Base-by-base conservation (phyloP, 2,329 filamentous ascomycete genomes). In the Cytospora schulzeri region DNA sequence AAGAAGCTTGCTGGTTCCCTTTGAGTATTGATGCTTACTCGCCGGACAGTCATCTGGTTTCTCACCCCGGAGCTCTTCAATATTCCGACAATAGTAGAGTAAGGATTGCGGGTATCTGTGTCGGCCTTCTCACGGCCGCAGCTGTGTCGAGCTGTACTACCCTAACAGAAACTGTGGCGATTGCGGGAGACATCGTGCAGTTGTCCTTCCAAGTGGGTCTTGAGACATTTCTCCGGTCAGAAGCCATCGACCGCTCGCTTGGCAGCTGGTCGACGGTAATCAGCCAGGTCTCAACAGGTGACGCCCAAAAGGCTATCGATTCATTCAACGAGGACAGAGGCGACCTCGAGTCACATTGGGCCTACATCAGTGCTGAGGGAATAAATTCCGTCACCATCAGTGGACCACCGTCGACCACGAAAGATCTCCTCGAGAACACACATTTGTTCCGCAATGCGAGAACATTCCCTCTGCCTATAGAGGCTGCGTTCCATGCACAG, bases 251-350 rank as follows among this genome's bases (percentile, higher is more conserved):
- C 33, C 28, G 29, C 28, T 33, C 52, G n/a, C 29, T 22, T 14
- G 52, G 29, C 52, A 55, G 52, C 33, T 55, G 52, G 52, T 29
- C 52, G 12, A 55, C 52, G 4, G 52, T 55, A 8, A 14, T 55
- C 19, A 55, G 29, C 52, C 29, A 55, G 11, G 28, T 55, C 17
- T 29, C 29, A 11, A 7, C 33, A 29, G 6, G 33, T 11, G n/a
- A n/a, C 19, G 52, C 52, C 29, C 29, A 22, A 24, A 33, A 2
- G 2, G 17, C 52, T 5, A 33, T 55, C 12, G 29, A 19, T 17
- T 12, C 19, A 7, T 55, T 55, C 9, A 55, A 55, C 19, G 15
- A 3, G 8, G 22, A 15, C 15, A 55, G 29, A 22, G 8, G 28
- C 1, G 29, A 17, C 11, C 19, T 31, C 29, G n/a, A 22, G 6